Evolutionary conservation across 2,329 filamentous ascomycete genomes (phyloP), one percentile per base, ranked within the genome.

Genomic region (Xylariaceae sp.): DNA sequence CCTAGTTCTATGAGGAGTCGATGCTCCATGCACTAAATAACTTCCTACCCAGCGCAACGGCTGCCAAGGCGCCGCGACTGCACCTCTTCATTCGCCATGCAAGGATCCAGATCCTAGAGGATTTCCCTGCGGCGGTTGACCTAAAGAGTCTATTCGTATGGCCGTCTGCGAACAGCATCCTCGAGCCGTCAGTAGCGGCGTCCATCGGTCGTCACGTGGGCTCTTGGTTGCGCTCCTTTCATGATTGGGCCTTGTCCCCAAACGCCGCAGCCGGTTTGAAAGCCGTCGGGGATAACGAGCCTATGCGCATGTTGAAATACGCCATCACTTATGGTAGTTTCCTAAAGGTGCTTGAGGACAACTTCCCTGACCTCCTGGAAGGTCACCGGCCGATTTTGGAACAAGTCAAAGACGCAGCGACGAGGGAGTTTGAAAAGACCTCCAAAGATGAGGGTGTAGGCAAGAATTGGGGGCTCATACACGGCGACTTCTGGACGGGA

Each of bases 401-500:
- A 43, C 45, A 68, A 12, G 66, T 77, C 1, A 31, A 52, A 50
- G 50, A 39, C 21, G 12, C 11, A 2, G 41, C 48, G 4, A n/a
- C 8, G 19, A 26, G 26, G 12, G 53, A 53, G 34, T 46, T 56
- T 40, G 26, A 28, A 24, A 33, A 23, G n/a, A 12, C 7, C 3
- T 34, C 47, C 6, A 31, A 28, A 21, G 23, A 39, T 4, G 36
- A 31, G 9, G 21, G 24, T 4, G 40, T 41, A 2, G 53, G 41
- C 5, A 24, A 26, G 3, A 19, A 49, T 1, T 66, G 66, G 63
- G 67, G 68, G 2, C 29, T 69, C 12, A 68, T 79, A 17, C 76
- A 78, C 56, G 76, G 76, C 1, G 75, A 78, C 52, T 76, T 78
- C 40, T 78, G 75, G 71, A 68, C 72, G 4, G 75, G 74, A 4